These are phyloP conservation scores for Daldinia eschscholtzii DNA, from an alignment of 2,329 filamentous ascomycete species.

Conservation along the genomic window DNA sequence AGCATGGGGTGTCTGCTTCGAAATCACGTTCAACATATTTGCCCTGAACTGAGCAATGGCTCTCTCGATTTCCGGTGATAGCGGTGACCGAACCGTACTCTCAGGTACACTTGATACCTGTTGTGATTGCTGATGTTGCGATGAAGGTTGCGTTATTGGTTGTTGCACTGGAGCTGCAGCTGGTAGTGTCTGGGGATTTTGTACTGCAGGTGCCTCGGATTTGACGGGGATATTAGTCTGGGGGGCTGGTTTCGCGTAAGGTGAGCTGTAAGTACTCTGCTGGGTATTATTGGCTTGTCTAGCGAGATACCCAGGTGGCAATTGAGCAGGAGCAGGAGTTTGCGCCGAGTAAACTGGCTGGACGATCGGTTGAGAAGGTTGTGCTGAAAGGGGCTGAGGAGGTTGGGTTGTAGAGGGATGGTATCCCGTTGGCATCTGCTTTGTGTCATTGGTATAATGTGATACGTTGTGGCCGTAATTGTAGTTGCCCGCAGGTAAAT, in stretches of 20 bases:
- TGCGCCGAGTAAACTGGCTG: constrained; percentile 48
- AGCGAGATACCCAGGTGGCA: constrained; percentile 48
- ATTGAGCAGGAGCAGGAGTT: constrained; percentile 49
- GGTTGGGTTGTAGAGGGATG: constrained; percentile 42
- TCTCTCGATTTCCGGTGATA: constrained; percentile 50
- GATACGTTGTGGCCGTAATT: constrained; percentile 45
- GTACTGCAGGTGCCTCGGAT: constrained; percentile 35
- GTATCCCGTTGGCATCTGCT: constrained; percentile 45
- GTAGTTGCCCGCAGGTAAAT: constrained; percentile 45
- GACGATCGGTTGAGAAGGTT: constrained; percentile 43
- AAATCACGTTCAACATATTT: constrained; percentile 49
- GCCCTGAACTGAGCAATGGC: constrained; percentile 50
- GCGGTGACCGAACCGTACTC: constrained; percentile 25
- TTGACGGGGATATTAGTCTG: constrained; percentile 46
- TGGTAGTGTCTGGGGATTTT: constrained; percentile 42
- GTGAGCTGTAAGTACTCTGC: constrained; percentile 52
- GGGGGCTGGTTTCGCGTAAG: constrained; percentile 51
- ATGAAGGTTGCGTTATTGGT: constrained; percentile 27
- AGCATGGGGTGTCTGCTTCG: constrained; percentile 49
- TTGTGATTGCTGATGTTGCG: constrained; percentile 24
- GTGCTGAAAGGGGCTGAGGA: constrained; percentile 41
- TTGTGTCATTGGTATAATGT: constrained; percentile 43
- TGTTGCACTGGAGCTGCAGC: constrained; percentile 39
- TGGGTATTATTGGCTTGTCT: constrained; percentile 47
- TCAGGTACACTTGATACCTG: constrained; percentile 25